Percentiles rank a stretch among this genome's conserved stretches.
Conservation (phyloP, 345 rosid genomes). For the Boechera divaricarpa region DNA sequence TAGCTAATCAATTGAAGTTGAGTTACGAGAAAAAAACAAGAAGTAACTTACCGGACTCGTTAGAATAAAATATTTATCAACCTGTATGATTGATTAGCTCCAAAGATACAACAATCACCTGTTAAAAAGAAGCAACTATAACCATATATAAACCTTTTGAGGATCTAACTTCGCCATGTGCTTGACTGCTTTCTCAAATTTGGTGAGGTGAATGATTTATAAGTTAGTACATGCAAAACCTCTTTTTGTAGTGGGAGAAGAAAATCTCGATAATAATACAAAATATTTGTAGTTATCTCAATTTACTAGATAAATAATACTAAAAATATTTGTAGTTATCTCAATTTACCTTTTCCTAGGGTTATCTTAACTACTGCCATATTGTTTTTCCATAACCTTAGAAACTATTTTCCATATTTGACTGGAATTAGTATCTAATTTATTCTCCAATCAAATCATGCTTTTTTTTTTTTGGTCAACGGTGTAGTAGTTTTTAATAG, state of each 20-base stretch:
- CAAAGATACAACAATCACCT: not conserved
- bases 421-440: not conserved
- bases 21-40: too few relatives aligned
- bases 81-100: too few relatives aligned
- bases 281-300: too few relatives aligned
- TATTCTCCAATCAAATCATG: not conserved
- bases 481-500: too few relatives aligned
- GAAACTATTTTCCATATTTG: not conserved
- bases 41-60: too few relatives aligned
- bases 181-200: not conserved
- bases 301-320: not conserved
- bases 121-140: not conserved
- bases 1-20: too few relatives aligned
- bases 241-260: not conserved
- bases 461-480: not conserved
- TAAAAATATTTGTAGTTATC: not conserved
- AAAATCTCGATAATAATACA: not conserved
- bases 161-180: not conserved
- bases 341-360: not conserved
- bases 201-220: not conserved
- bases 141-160: not conserved
- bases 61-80: too few relatives aligned
- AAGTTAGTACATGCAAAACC: not conserved
- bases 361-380: not conserved
- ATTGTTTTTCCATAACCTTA: not conserved